These are phyloP conservation scores for Cadophora sp. DNA, from an alignment of 2,329 filamentous ascomycete species.

Conservation along the genomic window DNA sequence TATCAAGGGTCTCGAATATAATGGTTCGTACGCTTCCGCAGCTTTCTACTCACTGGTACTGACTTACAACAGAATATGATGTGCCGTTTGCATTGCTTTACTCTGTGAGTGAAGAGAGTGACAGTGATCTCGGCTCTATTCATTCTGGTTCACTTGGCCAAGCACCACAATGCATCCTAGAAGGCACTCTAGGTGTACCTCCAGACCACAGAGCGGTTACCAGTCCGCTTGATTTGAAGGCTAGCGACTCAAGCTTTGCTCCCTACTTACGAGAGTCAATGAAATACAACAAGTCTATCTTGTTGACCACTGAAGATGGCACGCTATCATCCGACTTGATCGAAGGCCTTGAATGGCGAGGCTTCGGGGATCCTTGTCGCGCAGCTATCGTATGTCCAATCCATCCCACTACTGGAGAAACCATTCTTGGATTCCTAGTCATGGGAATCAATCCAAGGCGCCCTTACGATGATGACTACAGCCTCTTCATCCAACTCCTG, in stretches of 20 bases:
- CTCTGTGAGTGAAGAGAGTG: constrained; percentile 73
- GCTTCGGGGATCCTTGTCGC: constrained; percentile 73
- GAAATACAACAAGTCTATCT: constrained; percentile 68
- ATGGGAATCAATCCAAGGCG: constrained; percentile 80
- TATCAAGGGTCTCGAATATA: constrained; percentile 71
- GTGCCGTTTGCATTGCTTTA: constrained; percentile 81
- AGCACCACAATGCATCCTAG: constrained; percentile 70
- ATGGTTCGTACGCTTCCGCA: constrained; percentile 49
- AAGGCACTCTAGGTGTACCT: constrained; percentile 75
- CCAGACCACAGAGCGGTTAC: constrained; percentile 66
- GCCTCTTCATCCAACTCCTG: constrained; percentile 76
- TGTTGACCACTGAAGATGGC: constrained; percentile 70
- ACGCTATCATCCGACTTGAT: constrained; percentile 71
- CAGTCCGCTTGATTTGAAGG: constrained; percentile 69
- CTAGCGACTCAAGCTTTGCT: constrained; percentile 75
- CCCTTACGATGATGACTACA: constrained; percentile 82
- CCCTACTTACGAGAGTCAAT: constrained; percentile 80
- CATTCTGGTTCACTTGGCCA: constrained; percentile 70
- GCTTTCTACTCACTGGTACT: constrained; percentile 5
- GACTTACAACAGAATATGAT: constrained; percentile 59
- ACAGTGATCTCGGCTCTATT: constrained; percentile 75
- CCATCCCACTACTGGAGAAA: constrained; percentile 75
- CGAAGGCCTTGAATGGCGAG: constrained; percentile 71
- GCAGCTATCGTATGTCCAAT: constrained; percentile 81
- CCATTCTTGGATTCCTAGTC: constrained; percentile 78